Conservation (phyloP, 2,329 filamentous ascomycete species). For the Ophiosphaerella korrae region DNA sequence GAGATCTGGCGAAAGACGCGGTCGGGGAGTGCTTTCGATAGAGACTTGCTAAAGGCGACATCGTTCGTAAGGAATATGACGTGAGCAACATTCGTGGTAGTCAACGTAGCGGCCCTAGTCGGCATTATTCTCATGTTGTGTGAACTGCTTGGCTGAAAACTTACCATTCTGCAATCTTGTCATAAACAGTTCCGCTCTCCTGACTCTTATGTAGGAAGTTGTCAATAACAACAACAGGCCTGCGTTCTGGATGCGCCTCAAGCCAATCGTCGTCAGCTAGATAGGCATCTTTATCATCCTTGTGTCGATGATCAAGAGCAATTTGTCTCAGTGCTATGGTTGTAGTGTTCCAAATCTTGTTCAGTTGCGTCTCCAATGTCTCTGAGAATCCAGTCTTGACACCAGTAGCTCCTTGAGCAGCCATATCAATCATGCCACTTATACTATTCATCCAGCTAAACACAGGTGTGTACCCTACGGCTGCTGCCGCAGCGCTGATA, state of each 20-base stretch:
- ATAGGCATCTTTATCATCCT: slow-evolving; percentile 72
- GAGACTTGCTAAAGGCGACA: slow-evolving; percentile 82
- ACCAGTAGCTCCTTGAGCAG: slow-evolving; percentile 90
- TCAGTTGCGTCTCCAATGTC: slow-evolving; percentile 84
- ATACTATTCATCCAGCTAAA: slow-evolving; percentile 97
- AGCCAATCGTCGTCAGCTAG: slow-evolving; percentile 85
- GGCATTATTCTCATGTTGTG: slow-evolving; percentile 9
- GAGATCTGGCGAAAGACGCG: slow-evolving; percentile 86
- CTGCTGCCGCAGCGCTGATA: slow-evolving; percentile 77
- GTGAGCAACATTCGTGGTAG: slow-evolving; percentile 87
- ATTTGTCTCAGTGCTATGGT: slow-evolving; percentile 78
- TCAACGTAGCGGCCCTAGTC: slow-evolving; percentile 73
- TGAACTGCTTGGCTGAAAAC: neutral
- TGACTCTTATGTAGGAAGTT: slow-evolving; percentile 82
- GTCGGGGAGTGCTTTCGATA: slow-evolving; percentile 86
- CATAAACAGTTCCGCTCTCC: slow-evolving; percentile 55
- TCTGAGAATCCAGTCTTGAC: slow-evolving; percentile 95
- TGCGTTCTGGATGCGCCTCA: slow-evolving; percentile 82
- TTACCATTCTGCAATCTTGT: slow-evolving; percentile 72
- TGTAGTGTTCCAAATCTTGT: slow-evolving; percentile 87
- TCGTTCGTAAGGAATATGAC: slow-evolving; percentile 94
- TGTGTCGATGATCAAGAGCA: slow-evolving; percentile 70
- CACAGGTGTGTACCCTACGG: slow-evolving; percentile 89
- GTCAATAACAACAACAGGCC: slow-evolving; percentile 86
- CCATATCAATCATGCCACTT: slow-evolving; percentile 88